Evolutionary conservation across 2,329 filamentous ascomycete species (phyloP), one percentile per base, ranked within the genome.

Genomic region (Trichoderma brevicompactum): DNA sequence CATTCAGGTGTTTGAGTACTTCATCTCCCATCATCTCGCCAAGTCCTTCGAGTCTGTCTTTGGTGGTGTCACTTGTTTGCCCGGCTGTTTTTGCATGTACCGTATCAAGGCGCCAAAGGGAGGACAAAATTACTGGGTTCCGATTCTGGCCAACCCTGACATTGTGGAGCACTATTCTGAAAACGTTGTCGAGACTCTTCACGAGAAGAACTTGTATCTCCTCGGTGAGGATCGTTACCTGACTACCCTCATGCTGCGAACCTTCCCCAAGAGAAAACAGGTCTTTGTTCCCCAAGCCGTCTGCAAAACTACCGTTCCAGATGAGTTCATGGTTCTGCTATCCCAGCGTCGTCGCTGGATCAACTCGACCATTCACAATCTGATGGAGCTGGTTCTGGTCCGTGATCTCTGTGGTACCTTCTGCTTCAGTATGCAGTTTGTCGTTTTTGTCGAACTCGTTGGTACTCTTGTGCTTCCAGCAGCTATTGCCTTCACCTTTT

Each of bases 71-170:
- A 99, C 95, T 69, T 99, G 95, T 84, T 84, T 99, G 71, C 95
- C 95, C 15, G 95, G 95, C 69, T 99, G 95, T 83, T 99, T 99
- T 88, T 97, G 93, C 85, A 99, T 99, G 96, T 99, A 99, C 82
- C 92, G 95, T 74, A 98, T 99, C 86, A 99, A 99, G 81, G 92
- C 95, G 36, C 96, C 95, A 67, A 99, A 99, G 81, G 95, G 95
- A 70, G 94, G 91, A 32, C 93, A 98, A 77, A 98, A 99, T 82
- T 99, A 98, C 81, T 99, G 95, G 95, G 95, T 99, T 28, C 95
- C 95, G 7, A 98, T 99, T 73, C 86, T 99, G 69, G 95, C 95
- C 71, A 99, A 99, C 77, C 96, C 96, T 2, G 96, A 99, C 74
- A 92, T 99, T 49, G 96, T 99, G 53, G 95, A 99, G 80, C 95